phyloP scores from a whole-genome alignment of 352 stramenopile species.

The Aphanomyces euteiches region DNA sequence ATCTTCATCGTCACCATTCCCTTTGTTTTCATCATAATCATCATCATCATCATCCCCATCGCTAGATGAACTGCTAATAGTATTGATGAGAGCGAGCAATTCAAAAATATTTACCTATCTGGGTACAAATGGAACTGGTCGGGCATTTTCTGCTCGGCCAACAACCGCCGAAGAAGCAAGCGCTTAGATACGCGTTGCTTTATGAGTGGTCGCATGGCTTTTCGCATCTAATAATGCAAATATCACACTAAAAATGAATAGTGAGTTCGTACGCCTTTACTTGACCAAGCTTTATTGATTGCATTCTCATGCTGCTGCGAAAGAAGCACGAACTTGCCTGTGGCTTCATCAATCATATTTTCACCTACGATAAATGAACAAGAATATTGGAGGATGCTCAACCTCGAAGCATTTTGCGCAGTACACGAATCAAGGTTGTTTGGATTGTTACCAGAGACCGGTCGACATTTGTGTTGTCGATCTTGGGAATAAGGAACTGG shows the following conservation, averaged over 20 bases:
- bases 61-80: conserved; percentile 32
- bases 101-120: conserved; percentile 37
- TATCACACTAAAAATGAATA: background rate
- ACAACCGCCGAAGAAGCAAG: conserved; percentile 62
- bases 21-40: conserved; percentile 32
- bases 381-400: background rate
- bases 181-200: conserved; percentile 85
- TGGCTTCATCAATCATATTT: conserved; percentile 66
- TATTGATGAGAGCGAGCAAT: too few species aligned
- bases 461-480: conserved; percentile 87
- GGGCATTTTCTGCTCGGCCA: conserved; percentile 63
- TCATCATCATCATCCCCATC: conserved; percentile 36
- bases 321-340: conserved; percentile 79
- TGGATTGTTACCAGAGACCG: conserved; percentile 82
- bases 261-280: conserved; percentile 51
- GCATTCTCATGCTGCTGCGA: conserved; percentile 83
- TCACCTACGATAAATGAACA: conserved; percentile 36
- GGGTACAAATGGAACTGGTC: conserved; percentile 39
- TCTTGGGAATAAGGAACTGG: conserved; percentile 82
- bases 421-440: conserved; percentile 74
- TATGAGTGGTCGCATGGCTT: conserved; percentile 78
- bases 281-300: conserved; percentile 85
- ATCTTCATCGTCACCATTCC: conserved; percentile 26
- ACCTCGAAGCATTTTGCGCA: conserved; percentile 70
- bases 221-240: conserved; percentile 35